Base-by-base conservation (phyloP, 306 rosid species). In the Spatholobus suberectus region DNA sequence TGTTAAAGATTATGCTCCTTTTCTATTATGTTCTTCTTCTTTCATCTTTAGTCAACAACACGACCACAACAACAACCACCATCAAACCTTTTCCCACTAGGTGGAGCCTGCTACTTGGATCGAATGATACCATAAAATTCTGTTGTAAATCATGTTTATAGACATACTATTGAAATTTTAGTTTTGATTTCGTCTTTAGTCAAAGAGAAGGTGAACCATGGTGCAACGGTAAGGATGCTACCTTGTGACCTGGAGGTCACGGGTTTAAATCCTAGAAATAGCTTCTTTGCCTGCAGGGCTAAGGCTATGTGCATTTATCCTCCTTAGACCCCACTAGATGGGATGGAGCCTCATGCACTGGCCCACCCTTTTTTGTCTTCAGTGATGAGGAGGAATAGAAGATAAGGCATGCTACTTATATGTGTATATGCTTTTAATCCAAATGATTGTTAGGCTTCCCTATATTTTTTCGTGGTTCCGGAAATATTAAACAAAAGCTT, bases 401-500 rank as follows among this genome's bases (percentile, higher is more conserved):
- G 27, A 32, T 40, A 80, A 29, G 3, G 14, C 29, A 57, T 70
- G 49, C 18, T 44, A 59, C 3, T 49, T 59, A 29, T 44, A 9
- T 32, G 20, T 21, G 41, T 43, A 43, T 5, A 5, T 8, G 13
- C 8, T 10, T 77, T 78, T 68, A 54, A 37, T 37, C 24, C 34
- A 38, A 68, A 37, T 37, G 55, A 26, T 78, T 32, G 14, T 5
- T 46, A 72, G 34, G 73, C 65, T 29, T 44, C 46, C 29, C 17
- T 8, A 9, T 71, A 20, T 11, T 29, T 74, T 81, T 73, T 57
- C 35, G 1, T 57, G 78, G 71, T 69, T 82, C 55, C 12, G 11
- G 43, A 32, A 68, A 43, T 55, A 44, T 43, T 34, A 69, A 68
- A 6, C 35, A 44, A 15, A 71, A 57, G 73, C 12, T 75, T 52